Evolutionary conservation across 176 grass and related monocot species (phyloP).

Genomic region (Poa pratensis): DNA sequence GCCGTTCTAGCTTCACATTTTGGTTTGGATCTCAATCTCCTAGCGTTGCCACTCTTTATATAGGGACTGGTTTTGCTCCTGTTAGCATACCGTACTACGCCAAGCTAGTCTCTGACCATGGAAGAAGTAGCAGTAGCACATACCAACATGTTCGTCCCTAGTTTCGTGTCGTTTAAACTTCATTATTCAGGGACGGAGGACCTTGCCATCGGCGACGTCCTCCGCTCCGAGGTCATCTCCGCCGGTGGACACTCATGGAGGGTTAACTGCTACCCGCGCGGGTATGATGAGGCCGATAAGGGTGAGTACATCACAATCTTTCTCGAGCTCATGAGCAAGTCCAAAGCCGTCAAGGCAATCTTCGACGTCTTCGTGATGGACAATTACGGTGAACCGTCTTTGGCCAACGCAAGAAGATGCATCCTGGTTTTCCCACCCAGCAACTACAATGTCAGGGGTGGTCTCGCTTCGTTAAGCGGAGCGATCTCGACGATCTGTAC

Average conservation of each 20-base stretch:
- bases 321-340: background rate
- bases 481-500: background rate
- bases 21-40: no score
- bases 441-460: background rate
- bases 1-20: no score
- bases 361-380: constrained; percentile 31
- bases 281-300: background rate
- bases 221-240: constrained; percentile 1
- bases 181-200: background rate
- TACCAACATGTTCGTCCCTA: background rate
- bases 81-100: no score
- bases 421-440: background rate
- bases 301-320: background rate
- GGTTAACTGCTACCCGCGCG: constrained; percentile 18
- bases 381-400: background rate
- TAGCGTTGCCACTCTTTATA: no score
- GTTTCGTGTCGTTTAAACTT: background rate
- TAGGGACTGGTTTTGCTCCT: no score
- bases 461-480: background rate
- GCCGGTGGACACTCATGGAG: constrained; percentile 40
- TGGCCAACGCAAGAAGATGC: background rate
- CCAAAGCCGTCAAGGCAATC: constrained; percentile 1
- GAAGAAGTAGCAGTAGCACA: background rate
- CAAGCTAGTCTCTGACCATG: no score
- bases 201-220: background rate